These are phyloP conservation scores for Nelumbo lutea DNA, from an alignment of 164 flowering plant genomes.

Conservation along the genomic window DNA sequence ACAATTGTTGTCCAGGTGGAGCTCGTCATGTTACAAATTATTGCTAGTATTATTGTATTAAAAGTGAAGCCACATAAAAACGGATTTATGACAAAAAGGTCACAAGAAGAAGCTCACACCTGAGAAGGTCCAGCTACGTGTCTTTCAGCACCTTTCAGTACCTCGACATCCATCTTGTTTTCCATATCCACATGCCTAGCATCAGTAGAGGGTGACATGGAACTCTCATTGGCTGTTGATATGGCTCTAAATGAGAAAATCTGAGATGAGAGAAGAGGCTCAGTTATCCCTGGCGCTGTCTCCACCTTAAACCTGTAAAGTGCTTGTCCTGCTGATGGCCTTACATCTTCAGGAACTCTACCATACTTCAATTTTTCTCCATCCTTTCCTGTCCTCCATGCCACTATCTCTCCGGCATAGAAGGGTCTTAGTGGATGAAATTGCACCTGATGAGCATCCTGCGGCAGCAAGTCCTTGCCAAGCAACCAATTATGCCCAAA, in stretches of 20 bases:
- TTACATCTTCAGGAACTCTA: slow-evolving; percentile 78
- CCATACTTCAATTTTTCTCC: slow-evolving; percentile 94
- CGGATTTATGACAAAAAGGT: background rate
- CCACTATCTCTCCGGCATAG: slow-evolving; percentile 88
- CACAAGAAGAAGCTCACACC: slow-evolving; percentile 34
- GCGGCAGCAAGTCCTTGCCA: slow-evolving; percentile 74
- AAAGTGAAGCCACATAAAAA: background rate
- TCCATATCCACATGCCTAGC: slow-evolving; percentile 13
- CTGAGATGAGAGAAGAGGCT: slow-evolving; percentile 73
- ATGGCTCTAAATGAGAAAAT: slow-evolving; percentile 80
- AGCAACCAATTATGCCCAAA: slow-evolving; percentile 32
- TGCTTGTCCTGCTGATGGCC: slow-evolving; percentile 91
- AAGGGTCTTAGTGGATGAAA: slow-evolving; percentile 93
- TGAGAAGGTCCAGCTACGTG: slow-evolving; percentile 30
- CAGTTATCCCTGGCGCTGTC: slow-evolving; percentile 53
- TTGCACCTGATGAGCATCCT: slow-evolving; percentile 84
- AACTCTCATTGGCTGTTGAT: slow-evolving; percentile 32
- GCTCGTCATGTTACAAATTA: background rate
- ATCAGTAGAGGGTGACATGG: slow-evolving; percentile 31
- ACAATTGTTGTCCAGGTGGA: background rate
- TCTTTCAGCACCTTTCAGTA: slow-evolving; percentile 35
- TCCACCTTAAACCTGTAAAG: slow-evolving; percentile 84
- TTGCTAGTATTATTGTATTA: background rate
- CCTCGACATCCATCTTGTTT: slow-evolving; percentile 20
- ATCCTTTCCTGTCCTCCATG: slow-evolving; percentile 69